Percentiles rank a stretch among this genome's conserved stretches.
Conservation (phyloP, 2,329 filamentous ascomycete species). For the Thelonectria blattea region DNA sequence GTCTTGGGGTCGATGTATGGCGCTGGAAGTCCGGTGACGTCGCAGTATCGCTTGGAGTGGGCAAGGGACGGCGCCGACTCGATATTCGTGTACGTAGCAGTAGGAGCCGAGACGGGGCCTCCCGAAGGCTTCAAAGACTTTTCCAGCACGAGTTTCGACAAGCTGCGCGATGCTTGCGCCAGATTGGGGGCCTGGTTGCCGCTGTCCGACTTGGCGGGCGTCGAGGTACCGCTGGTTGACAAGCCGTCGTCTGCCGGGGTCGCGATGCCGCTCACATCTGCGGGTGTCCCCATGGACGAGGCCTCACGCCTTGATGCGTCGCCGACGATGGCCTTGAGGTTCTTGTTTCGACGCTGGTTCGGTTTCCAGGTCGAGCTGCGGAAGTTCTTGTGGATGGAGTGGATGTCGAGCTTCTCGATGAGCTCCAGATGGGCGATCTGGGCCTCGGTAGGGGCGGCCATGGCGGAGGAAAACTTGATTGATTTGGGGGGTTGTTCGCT, state of each 20-base stretch:
- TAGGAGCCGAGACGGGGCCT: slow-evolving; percentile 58
- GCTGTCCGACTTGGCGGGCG: slow-evolving; percentile 53
- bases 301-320: slow-evolving; percentile 89
- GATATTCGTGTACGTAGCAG: slow-evolving; percentile 93
- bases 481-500: neutral
- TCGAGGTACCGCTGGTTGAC: slow-evolving; percentile 64
- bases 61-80: slow-evolving; percentile 90
- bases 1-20: slow-evolving; percentile 96
- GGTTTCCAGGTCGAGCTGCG: slow-evolving; percentile 91
- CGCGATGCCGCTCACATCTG: slow-evolving; percentile 75
- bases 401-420: slow-evolving; percentile 90
- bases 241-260: slow-evolving; percentile 66
- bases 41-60: slow-evolving; percentile 89
- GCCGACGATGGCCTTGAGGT: slow-evolving; percentile 93
- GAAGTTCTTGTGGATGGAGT: slow-evolving; percentile 85
- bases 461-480: slow-evolving; percentile 31
- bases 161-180: slow-evolving; percentile 84
- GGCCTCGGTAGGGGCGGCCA: slow-evolving; percentile 71
- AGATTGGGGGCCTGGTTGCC: slow-evolving; percentile 68
- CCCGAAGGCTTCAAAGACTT: slow-evolving; percentile 65
- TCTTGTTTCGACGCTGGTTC: slow-evolving; percentile 96
- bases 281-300: slow-evolving; percentile 80
- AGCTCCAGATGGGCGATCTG: slow-evolving; percentile 84
- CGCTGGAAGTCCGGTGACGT: slow-evolving; percentile 90
- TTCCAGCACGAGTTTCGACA: slow-evolving; percentile 88